Percentiles rank a stretch among this genome's conserved stretches.
phyloP scores from a whole-genome alignment of 129 eudicot species.

The Tagetes patula region DNA sequence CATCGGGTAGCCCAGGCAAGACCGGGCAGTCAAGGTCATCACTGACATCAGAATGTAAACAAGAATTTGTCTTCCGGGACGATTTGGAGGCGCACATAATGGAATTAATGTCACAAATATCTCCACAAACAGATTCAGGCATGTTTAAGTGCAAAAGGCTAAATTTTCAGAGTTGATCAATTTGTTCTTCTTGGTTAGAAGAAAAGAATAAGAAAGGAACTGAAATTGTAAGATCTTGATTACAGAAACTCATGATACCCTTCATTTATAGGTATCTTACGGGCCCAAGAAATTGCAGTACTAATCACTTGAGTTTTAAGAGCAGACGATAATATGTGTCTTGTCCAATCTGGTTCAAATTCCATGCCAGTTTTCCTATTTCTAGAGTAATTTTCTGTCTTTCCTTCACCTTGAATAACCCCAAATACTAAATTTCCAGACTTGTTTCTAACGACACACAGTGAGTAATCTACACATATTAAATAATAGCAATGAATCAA shows the following conservation, averaged over 20 bases:
- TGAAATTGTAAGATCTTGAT: conserved; percentile 25
- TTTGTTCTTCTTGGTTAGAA: conserved; percentile 37
- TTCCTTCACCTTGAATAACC: conserved; percentile 20
- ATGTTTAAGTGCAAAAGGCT: conserved; percentile 35
- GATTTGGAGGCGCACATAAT: conserved; percentile 47
- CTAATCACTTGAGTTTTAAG: conserved; percentile 57
- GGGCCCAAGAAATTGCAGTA: conserved; percentile 65
- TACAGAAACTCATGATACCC: conserved; percentile 79
- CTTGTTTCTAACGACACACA: conserved; percentile 43
- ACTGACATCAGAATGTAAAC: conserved; percentile 28
- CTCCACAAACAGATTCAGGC: conserved; percentile 51
- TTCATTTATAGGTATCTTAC: conserved; percentile 65
- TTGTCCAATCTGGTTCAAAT: conserved; percentile 63
- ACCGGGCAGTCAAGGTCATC: conserved; percentile 52
- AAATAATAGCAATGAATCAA: background rate
- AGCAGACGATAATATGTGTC: conserved; percentile 54
- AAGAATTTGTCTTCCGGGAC: conserved; percentile 39
- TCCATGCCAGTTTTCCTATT: conserved; percentile 67
- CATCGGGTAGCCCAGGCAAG: conserved; percentile 95
- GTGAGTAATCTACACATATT: conserved; percentile 44
- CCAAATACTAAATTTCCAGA: conserved; percentile 30
- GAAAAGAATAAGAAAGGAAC: conserved; percentile 24
- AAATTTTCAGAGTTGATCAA: conserved; percentile 35
- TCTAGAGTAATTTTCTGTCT: conserved; percentile 30
- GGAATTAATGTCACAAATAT: conserved; percentile 42